Evolutionary conservation across 2,329 filamentous ascomycete genomes (phyloP).

Genomic region (Curvularia spicifera): DNA sequence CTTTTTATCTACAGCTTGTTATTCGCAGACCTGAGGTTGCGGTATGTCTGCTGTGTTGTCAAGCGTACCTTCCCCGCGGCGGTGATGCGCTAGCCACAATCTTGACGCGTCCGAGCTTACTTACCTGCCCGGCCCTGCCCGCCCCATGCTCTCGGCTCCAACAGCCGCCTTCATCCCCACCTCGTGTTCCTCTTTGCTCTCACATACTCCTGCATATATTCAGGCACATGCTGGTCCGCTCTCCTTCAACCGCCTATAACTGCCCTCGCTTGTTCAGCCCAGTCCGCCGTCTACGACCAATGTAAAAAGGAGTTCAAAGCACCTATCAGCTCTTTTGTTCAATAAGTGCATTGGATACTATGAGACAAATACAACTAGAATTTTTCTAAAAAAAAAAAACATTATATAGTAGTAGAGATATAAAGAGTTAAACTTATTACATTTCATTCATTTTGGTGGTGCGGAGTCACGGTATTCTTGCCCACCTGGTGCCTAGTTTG

Average conservation of each 20-base stretch:
- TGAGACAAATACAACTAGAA: no score
- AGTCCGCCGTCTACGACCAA: not conserved
- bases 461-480: no score
- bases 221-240: not conserved
- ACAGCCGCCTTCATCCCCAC: not conserved
- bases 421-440: no score
- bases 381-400: no score
- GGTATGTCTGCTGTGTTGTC: constrained; percentile 23
- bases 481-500: no score
- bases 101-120: constrained; percentile 1
- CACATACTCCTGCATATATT: not conserved
- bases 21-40: constrained; percentile 17
- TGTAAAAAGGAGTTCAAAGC: not conserved
- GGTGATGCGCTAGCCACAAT: constrained; percentile 15
- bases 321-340: not conserved
- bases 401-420: no score
- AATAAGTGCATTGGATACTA: not conserved
- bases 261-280: not conserved
- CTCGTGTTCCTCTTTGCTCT: constrained; percentile 1
- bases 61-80: constrained; percentile 15
- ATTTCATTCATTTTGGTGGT: no score
- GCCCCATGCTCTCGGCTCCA: not conserved
- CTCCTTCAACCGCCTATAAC: not conserved
- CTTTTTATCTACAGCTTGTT: constrained; percentile 4
- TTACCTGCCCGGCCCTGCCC: not conserved